Evolutionary conservation across 2,329 filamentous ascomycete genomes (phyloP).

Genomic region (Cladophialophora immunda): DNA sequence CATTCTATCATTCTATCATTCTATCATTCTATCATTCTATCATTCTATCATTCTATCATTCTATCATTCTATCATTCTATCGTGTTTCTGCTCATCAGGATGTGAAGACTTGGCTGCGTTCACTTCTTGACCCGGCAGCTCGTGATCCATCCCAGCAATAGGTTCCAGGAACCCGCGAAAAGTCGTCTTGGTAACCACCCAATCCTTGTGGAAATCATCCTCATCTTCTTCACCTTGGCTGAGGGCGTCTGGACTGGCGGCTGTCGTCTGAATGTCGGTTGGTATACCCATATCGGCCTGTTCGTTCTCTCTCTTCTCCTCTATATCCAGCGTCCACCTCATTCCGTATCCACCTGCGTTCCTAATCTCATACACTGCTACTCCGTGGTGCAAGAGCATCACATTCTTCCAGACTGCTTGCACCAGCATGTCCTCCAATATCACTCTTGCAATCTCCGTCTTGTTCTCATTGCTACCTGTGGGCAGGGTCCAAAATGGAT

Average conservation of each 20-base stretch:
- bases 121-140: constrained; percentile 22
- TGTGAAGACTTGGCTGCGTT: background rate
- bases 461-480: constrained; percentile 41
- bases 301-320: constrained; percentile 10
- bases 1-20: no score
- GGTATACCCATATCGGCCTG: constrained; percentile 2
- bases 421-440: constrained; percentile 37
- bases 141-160: constrained; percentile 37
- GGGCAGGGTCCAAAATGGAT: constrained; percentile 40
- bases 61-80: background rate
- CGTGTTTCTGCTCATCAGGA: background rate
- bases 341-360: constrained; percentile 39
- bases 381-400: constrained; percentile 40
- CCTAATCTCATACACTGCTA: constrained; percentile 41
- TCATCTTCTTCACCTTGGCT: constrained; percentile 3
- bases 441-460: constrained; percentile 34
- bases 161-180: constrained; percentile 41
- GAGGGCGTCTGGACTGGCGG: background rate
- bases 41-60: no score
- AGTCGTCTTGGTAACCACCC: constrained; percentile 30
- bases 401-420: constrained; percentile 39
- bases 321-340: constrained; percentile 39
- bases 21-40: no score
- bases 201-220: constrained; percentile 32
- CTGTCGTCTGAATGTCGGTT: background rate